phyloP scores from a whole-genome alignment of 179 eudicot species.

The Sideroxylon spinosum region DNA sequence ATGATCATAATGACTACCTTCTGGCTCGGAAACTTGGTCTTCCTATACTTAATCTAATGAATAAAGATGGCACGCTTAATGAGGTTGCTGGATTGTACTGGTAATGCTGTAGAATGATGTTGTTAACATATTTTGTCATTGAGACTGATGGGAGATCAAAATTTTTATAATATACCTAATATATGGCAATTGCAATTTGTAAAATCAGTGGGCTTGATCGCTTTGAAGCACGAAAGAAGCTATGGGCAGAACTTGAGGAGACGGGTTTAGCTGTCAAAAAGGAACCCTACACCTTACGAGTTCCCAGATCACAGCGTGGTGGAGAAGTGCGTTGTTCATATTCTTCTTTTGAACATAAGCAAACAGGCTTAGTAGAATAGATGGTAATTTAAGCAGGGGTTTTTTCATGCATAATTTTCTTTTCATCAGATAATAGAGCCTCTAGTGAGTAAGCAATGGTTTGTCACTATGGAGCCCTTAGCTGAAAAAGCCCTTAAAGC shows the following conservation, averaged over 20 bases:
- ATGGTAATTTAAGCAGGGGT: neutral
- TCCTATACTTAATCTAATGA: conserved; percentile 91
- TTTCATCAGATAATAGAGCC: conserved; percentile 82
- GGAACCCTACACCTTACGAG: conserved; percentile 75
- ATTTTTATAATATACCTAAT: conserved; percentile 3
- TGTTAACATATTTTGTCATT: conserved; percentile 16
- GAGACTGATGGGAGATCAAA: neutral
- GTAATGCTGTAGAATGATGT: conserved; percentile 29
- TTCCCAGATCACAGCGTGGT: conserved; percentile 96
- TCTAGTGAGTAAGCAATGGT: conserved; percentile 96
- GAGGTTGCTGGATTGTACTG: conserved; percentile 87
- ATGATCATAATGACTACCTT: conserved; percentile 96
- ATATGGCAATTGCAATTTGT: conserved; percentile 17
- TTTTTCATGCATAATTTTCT: conserved; percentile 10
- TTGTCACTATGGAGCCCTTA: conserved; percentile 88
- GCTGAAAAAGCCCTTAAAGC: conserved; percentile 91
- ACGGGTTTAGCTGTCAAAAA: conserved; percentile 80
- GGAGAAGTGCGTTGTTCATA: conserved; percentile 70
- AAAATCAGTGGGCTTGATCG: conserved; percentile 85
- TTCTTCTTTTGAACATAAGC: neutral
- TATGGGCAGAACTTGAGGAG: conserved; percentile 90
- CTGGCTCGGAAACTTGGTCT: conserved; percentile 96
- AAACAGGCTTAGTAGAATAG: neutral
- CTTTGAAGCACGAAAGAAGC: conserved; percentile 84
- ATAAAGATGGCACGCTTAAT: conserved; percentile 91